phyloP scores from a whole-genome alignment of 1,284 basidiomycete species.

The Hymenochaete sp. region DNA sequence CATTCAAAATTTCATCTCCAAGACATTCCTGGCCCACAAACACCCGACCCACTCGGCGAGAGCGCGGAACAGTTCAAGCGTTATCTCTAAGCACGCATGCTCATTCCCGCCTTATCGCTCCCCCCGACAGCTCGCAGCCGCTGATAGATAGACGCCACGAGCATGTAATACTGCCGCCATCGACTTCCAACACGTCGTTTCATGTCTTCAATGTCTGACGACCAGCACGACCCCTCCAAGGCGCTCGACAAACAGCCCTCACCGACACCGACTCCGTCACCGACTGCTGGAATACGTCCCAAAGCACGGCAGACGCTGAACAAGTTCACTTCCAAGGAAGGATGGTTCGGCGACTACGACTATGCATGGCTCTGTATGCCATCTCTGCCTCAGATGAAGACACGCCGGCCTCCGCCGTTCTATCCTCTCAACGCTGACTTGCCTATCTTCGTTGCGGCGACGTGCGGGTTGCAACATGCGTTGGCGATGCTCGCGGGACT shows the following conservation, averaged over 20 bases:
- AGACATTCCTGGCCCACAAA: too few relatives aligned
- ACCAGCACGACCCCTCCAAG: conserved; percentile 18
- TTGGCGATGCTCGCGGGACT: conserved; percentile 75
- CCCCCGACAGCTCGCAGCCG: too few relatives aligned
- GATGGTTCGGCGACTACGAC: conserved; percentile 75
- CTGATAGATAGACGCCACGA: too few relatives aligned
- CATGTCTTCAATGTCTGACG: conserved; percentile 3
- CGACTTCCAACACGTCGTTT: too few relatives aligned
- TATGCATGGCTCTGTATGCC: conserved; percentile 68
- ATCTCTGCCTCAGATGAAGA: conserved; percentile 43
- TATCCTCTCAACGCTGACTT: conserved; percentile 63
- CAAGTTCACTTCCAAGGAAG: conserved; percentile 42
- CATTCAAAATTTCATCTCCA: too few relatives aligned
- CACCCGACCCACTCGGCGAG: too few relatives aligned
- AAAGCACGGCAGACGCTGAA: conserved; percentile 19
- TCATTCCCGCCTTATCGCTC: too few relatives aligned
- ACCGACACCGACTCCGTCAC: conserved; percentile 19
- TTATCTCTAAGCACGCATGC: too few relatives aligned
- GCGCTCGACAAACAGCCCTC: too few relatives aligned
- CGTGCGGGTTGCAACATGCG: conserved; percentile 68
- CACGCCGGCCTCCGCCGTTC: conserved; percentile 50
- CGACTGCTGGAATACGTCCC: conserved; percentile 1
- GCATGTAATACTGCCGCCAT: too few relatives aligned
- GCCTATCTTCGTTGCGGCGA: conserved; percentile 59
- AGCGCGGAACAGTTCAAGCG: too few relatives aligned